These are phyloP conservation scores for Halocafeteria seosinensis DNA, from an alignment of 108 stramenopile species.

Conservation along the genomic window DNA sequence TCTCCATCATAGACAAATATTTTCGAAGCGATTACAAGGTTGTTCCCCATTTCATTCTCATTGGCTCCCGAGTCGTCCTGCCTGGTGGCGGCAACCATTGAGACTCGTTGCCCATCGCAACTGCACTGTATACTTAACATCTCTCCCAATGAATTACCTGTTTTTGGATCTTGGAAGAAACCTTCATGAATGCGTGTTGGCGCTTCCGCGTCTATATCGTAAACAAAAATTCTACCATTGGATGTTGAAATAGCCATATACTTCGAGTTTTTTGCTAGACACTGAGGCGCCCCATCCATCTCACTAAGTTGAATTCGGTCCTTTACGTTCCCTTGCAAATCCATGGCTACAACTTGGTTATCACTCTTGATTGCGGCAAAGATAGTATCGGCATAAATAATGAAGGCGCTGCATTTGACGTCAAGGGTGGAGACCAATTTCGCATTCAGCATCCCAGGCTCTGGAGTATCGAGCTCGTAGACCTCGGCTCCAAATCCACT, in stretches of 20 bases:
- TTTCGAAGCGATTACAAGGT: too few species aligned
- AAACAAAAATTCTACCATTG: conserved; percentile 28
- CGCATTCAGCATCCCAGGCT: too few species aligned
- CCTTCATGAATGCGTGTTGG: conserved; percentile 17
- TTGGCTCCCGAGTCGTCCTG: too few species aligned
- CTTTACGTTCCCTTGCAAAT: conserved; percentile 26
- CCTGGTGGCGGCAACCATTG: conserved; percentile 35
- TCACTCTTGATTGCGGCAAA: too few species aligned
- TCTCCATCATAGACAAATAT: background rate
- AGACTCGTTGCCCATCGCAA: conserved; percentile 33
- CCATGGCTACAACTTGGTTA: too few species aligned
- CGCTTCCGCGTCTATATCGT: conserved; percentile 21
- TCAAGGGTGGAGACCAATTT: too few species aligned
- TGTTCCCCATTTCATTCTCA: too few species aligned
- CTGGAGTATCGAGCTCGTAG: too few species aligned
- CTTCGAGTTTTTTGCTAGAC: conserved; percentile 27
- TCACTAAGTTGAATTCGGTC: conserved; percentile 21
- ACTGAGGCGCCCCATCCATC: conserved; percentile 25
- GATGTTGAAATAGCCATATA: conserved; percentile 39
- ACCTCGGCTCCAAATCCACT: too few species aligned
- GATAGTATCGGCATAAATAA: too few species aligned
- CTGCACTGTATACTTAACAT: conserved; percentile 32
- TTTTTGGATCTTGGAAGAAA: conserved; percentile 8
- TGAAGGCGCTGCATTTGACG: too few species aligned
- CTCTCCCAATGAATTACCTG: conserved; percentile 6